Base-by-base conservation (phyloP, 768 basidiomycete genomes). In the Tulasnella sp. region DNA sequence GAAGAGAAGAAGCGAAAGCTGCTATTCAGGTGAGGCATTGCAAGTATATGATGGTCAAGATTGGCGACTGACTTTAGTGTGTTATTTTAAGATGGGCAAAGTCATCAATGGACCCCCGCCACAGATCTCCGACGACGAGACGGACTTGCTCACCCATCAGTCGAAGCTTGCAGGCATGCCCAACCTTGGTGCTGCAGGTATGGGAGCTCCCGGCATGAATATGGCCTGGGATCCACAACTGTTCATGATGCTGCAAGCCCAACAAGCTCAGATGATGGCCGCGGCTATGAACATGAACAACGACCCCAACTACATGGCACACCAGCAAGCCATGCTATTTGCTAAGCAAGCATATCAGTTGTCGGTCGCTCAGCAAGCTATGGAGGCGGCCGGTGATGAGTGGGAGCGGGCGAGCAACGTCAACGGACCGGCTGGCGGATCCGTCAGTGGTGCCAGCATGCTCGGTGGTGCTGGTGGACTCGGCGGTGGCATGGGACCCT, bases 311-410 rank as follows among this genome's bases (percentile, higher is more conserved):
- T 89, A 88, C 81, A 78, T 93, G 38, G 93, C 93, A 22, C 94
- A 96, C 81, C 93, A 95, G 81, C 93, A 93, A 76, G 94, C 94
- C 2, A 93, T 96, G 88, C 84, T 93, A 84, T 83, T 86, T 75
- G 94, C 94, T 72, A 95, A 95, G 82, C 94, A 95, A 82, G 90
- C 93, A 3, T 96, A 93, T 81, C 94, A 95, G 82, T 89, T 92
- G 85, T 91, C 94, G 2, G 91, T 96, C 58, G 94, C 94, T 6
- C 94, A 94, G 82, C 94, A 95, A 79, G 94, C 94, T 5, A 91
- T 94, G 88, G 91, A 89, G 9, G 89, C 90, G 9, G 94, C 94
- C n/a, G 93, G 88, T 25, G 94, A 95, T 39, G 93, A 95, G 81
- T 96, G 94, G 94, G 94, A 96, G 81, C 89, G 93, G 40, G 87